These are phyloP conservation scores for Chenopodium berlandieri DNA, from an alignment of 148 eudicot genomes.

Conservation along the genomic window DNA sequence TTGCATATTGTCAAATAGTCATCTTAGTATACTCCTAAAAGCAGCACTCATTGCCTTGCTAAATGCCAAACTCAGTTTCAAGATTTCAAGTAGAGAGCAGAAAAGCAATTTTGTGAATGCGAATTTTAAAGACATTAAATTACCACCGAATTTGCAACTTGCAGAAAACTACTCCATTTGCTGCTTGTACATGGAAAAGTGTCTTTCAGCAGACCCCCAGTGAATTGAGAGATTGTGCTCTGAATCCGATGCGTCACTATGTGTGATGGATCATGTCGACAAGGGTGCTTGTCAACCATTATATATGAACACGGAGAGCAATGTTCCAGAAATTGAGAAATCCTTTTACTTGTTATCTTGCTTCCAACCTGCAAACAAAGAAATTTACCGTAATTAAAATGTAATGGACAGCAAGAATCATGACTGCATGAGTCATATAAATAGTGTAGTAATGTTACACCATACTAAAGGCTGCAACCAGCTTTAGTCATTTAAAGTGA, in stretches of 20 bases:
- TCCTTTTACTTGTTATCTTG: slow-evolving; percentile 78
- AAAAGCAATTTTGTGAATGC: not conserved
- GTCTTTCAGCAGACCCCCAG: slow-evolving; percentile 47
- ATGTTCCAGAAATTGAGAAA: slow-evolving; percentile 65
- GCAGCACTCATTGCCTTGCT: not conserved
- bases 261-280: slow-evolving; percentile 91
- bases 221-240: slow-evolving; percentile 61
- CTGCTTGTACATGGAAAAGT: slow-evolving; percentile 34
- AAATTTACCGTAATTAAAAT: slow-evolving; percentile 2
- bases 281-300: slow-evolving; percentile 79
- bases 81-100: slow-evolving; percentile 8
- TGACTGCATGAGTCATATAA: slow-evolving; percentile 2
- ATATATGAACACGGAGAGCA: slow-evolving; percentile 70
- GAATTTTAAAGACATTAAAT: not conserved
- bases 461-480: not conserved
- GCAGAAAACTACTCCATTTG: slow-evolving; percentile 54
- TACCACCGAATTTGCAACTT: slow-evolving; percentile 65
- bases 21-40: too few species aligned
- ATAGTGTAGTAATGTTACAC: not conserved
- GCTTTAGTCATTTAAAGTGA: not conserved
- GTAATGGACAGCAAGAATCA: not conserved
- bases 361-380: slow-evolving; percentile 67
- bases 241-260: slow-evolving; percentile 89
- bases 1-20: too few species aligned
- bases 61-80: not conserved